Evolutionary conservation across 805 yeast species (phyloP), one percentile per base, ranked within the genome.

Genomic region (Candida glaebosa): DNA sequence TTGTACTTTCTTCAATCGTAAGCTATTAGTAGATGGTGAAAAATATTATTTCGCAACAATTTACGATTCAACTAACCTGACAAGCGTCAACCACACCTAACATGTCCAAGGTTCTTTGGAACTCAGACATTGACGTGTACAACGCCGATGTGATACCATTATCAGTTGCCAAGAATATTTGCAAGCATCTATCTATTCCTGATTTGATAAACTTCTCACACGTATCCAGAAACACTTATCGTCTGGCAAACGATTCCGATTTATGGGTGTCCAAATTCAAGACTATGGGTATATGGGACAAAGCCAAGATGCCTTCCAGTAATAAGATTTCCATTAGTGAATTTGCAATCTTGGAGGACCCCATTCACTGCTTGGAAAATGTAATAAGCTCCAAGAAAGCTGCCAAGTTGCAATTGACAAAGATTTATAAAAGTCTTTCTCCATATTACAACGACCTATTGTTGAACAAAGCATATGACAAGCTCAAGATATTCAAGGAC

Each of bases 381-480:
- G 51, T 55, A 12, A 54, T 53, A 30, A 57, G 51, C 42, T 53
- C 51, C 4, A 53, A 59, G 16, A 53, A 48, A 41, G 46, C 51
- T n/a, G 75, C 76, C 28, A 60, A 63, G 43, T 52, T 46, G 39
- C 77, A 69, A 43, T 58, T 73, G 26, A 50, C 67, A 28, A 54
- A 57, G 39, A 64, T 78, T 10, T 62, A 67, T 44, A 56, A 57
- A 31, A 53, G 68, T 14, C 55, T 78, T 32, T 60, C 54, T 17
- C 71, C 69, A 6, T 70, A 71, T 44, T 78, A 77, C 53, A 49
- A 50, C n/a, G 81, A 78, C 46, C 53, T 78, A 18, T 61, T 65
- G 15, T 48, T 60, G 7, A 67, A 74, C 45, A 59, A 60, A 39
- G 56, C 72, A 3, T 72, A 65, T 43, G 64, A 65, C 31, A 67